Evolutionary conservation across 208 protist genomes (phyloP).

Genomic region (Crithidia thermophila): DNA sequence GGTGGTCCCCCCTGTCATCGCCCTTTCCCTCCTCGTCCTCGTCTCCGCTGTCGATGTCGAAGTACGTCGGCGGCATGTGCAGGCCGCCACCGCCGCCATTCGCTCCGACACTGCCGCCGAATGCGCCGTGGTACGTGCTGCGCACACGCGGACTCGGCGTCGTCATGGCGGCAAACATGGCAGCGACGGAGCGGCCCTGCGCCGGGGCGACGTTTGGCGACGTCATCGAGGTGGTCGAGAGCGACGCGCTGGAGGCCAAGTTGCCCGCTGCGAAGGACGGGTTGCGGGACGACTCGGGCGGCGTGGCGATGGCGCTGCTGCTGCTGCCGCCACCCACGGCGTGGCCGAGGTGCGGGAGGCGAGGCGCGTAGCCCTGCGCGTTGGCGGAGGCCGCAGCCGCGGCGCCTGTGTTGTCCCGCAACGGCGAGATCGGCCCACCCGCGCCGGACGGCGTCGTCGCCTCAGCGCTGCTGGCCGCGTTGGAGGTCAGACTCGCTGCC

Average conservation of each 20-base stretch:
- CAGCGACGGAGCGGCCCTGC: conserved; percentile 1
- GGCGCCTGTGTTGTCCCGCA: conserved; percentile 13
- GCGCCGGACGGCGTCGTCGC: background rate
- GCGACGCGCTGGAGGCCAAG: conserved; percentile 11
- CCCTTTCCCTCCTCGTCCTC: background rate
- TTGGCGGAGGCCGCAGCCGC: background rate
- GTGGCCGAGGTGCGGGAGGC: background rate
- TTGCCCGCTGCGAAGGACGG: background rate
- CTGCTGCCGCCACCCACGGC: background rate
- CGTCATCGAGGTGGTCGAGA: conserved; percentile 12
- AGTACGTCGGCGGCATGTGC: conserved; percentile 1
- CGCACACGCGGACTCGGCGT: background rate
- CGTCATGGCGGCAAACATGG: conserved; percentile 14
- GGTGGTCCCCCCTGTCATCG: background rate
- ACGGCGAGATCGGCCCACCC: background rate
- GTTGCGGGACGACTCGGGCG: conserved; percentile 2
- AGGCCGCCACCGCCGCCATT: too few relatives aligned
- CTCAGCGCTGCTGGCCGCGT: conserved; percentile 2
- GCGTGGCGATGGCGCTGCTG: conserved; percentile 7
- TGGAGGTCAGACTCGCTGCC: conserved; percentile 4
- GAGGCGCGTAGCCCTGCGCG: background rate
- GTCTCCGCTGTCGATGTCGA: conserved; percentile 11
- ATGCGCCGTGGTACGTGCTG: background rate
- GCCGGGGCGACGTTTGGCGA: conserved; percentile 6
- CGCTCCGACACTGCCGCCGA: too few relatives aligned